phyloP scores from a whole-genome alignment of 768 basidiomycete genomes.

The Crepidotus variabilis region DNA sequence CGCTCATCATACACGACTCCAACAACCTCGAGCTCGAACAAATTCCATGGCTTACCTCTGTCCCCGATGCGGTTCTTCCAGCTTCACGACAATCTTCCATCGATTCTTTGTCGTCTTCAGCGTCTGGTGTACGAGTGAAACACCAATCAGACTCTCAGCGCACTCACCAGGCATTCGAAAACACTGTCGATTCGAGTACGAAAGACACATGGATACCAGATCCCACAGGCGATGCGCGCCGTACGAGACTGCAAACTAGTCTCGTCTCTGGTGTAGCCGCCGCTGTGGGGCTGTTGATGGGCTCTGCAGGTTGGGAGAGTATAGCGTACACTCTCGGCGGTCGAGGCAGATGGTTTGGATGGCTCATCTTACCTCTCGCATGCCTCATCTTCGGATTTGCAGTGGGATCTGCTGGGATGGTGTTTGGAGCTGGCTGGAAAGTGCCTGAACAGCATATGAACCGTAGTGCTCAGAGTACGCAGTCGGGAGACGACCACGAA shows the following conservation, averaged over 20 bases:
- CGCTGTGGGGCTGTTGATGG: constrained; percentile 21
- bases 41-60: constrained; percentile 24
- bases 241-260: constrained; percentile 25
- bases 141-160: constrained; percentile 14
- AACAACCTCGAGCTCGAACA: constrained; percentile 30
- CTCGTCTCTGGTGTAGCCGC: constrained; percentile 26
- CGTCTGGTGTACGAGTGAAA: too few species aligned
- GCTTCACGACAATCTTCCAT: constrained; percentile 5
- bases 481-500: not conserved
- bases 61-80: constrained; percentile 6
- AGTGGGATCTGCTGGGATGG: constrained; percentile 24
- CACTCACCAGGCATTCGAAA: constrained; percentile 24
- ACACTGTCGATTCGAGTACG: constrained; percentile 24
- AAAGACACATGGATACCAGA: constrained; percentile 31
- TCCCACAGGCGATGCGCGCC: constrained; percentile 25
- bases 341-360: constrained; percentile 11
- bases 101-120: too few species aligned
- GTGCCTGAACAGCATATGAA: not conserved
- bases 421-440: constrained; percentile 15
- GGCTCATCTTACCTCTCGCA: constrained; percentile 18
- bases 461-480: not conserved
- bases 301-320: constrained; percentile 19
- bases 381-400: constrained; percentile 23
- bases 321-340: constrained; percentile 17
- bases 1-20: constrained; percentile 31